Evolutionary conservation across 1,284 basidiomycete species (phyloP).

Genomic region (Mycena citricolor): DNA sequence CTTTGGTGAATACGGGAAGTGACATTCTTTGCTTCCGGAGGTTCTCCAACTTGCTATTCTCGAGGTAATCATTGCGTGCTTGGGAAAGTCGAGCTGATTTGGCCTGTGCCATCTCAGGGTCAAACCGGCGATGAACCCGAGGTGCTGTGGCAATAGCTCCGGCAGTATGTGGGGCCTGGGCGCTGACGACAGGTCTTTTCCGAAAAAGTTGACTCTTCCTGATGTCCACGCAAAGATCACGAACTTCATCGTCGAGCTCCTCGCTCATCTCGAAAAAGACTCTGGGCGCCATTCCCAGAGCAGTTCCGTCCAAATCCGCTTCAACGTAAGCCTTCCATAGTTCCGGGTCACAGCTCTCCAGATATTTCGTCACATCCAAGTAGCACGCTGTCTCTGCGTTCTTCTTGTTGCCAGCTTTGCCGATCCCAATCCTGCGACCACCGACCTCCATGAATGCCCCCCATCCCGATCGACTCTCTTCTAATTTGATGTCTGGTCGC

Average conservation of each 20-base stretch:
- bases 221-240: constrained; percentile 72
- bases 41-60: constrained; percentile 57
- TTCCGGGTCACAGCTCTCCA: constrained; percentile 79
- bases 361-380: constrained; percentile 85
- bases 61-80: constrained; percentile 62
- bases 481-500: constrained; percentile 77
- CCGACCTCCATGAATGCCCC: constrained; percentile 83
- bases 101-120: constrained; percentile 25
- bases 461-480: constrained; percentile 48
- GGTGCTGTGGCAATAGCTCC: constrained; percentile 5
- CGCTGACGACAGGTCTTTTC: constrained; percentile 37
- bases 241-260: constrained; percentile 71
- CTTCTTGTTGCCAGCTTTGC: constrained; percentile 74
- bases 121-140: constrained; percentile 7
- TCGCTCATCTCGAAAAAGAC: constrained; percentile 74
- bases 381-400: constrained; percentile 73
- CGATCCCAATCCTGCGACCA: constrained; percentile 65
- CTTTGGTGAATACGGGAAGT: constrained; percentile 75
- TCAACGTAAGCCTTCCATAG: constrained; percentile 77
- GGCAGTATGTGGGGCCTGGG: constrained; percentile 20
- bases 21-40: constrained; percentile 70
- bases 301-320: constrained; percentile 62
- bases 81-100: constrained; percentile 66
- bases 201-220: constrained; percentile 44
- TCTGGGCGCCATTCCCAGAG: constrained; percentile 69